A percentile compares a stretch with the other conserved stretches of the same genome.
Conservation (phyloP, 2,329 filamentous ascomycete genomes). For the Apiospora saccharicola region DNA sequence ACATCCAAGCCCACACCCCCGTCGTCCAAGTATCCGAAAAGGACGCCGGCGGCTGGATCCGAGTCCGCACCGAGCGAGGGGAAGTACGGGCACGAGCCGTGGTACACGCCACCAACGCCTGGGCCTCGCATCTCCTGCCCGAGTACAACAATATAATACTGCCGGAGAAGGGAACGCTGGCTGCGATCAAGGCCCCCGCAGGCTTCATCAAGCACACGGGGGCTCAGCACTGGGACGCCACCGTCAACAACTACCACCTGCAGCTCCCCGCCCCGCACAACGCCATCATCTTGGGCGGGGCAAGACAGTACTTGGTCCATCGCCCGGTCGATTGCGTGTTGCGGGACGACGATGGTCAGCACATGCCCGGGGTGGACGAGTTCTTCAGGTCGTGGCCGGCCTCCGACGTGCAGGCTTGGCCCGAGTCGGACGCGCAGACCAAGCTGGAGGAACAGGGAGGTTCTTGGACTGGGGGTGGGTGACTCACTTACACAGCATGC, state of each 20-base stretch:
- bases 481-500: background rate
- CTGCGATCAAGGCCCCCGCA: conserved; percentile 40
- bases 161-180: conserved; percentile 33
- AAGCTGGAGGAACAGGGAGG: conserved; percentile 37
- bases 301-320: conserved; percentile 37
- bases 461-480: conserved; percentile 40
- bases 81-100: conserved; percentile 28
- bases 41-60: conserved; percentile 37
- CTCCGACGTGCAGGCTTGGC: conserved; percentile 38
- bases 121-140: conserved; percentile 31
- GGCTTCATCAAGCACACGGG: conserved; percentile 41
- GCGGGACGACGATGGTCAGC: conserved; percentile 38
- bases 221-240: conserved; percentile 41
- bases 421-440: conserved; percentile 31
- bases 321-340: conserved; percentile 34
- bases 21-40: conserved; percentile 35
- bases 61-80: conserved; percentile 30
- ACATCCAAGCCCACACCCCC: conserved; percentile 40
- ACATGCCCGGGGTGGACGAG: conserved; percentile 37
- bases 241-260: conserved; percentile 43
- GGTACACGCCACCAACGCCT: conserved; percentile 32
- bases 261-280: conserved; percentile 42
- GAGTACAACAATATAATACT: conserved; percentile 30
- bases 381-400: conserved; percentile 41
- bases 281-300: conserved; percentile 40